Evolutionary conservation across 495 filamentous ascomycete species (phyloP), one percentile per base, ranked within the genome.

Genomic region (Chaetomium cochliodes): DNA sequence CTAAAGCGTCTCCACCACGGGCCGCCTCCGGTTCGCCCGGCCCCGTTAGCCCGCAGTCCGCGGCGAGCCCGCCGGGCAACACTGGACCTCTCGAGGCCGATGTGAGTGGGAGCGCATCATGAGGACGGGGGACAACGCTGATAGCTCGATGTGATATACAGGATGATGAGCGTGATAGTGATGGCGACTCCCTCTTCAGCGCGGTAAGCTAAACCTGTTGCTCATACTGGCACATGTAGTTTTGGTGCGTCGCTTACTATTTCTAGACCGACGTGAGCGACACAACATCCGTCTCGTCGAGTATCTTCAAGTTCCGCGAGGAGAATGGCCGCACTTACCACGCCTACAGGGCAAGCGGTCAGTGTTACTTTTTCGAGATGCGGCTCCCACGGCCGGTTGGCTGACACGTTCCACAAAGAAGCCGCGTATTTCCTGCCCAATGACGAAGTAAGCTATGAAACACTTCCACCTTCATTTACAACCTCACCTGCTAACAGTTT

Each of bases 291-390:
- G 7, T 63, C 22, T 12, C 18, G 4, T 56, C 51, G 0, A 47
- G 51, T 28, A 54, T 63, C 42, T 57, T 16, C 41, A 30, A 26
- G 41, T 86, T 86, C 73, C 76, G 79, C 12, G 80, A 80, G 63
- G 67, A 70, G 26, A 70, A 70, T 42, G 59, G 70, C 46, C 50
- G 53, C 23, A 57, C 49, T 13, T 68, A 68, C 37, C 65, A 67
- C 16, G 16, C 60, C 20, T 67, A 58, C 26, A 53, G 53, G 42
- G 54, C 41, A 13, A 60, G 30, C 20, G 26, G 60, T 61, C 11
- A 51, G 64, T 61, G 3, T 33, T n/a, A 1, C 15, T n/a, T n/a
- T 18, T 5, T 26, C 28, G 4, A 9, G 47, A 7, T 22, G 25
- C 47, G 11, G n/a, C 3, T 22, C 25, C 50, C 18, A 7, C 18